Base-by-base conservation (phyloP, 371 early-diverging fungal species). In the Pancytospora philotis region DNA sequence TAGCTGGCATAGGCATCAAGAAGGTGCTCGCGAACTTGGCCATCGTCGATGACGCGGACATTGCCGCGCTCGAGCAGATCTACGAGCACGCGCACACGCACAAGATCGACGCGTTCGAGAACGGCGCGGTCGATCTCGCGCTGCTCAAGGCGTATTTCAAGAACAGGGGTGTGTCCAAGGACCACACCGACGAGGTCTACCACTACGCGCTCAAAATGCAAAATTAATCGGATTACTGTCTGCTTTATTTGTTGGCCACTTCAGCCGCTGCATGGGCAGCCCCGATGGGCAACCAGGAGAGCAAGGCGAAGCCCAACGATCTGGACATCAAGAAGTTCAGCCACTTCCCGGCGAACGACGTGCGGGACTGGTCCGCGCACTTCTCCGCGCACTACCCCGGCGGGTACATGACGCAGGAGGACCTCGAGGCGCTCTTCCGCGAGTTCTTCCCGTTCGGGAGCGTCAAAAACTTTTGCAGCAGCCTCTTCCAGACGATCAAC, bases 1-100 rank as follows among this genome's bases (percentile, higher is more conserved):
- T 95, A 35, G 82, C 84, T 35, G 91, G 92, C 1, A 79, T 95
- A 27, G 97, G 99, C n/a, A 85, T 88, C 16, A 89, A 90, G n/a
- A 85, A 86, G 35, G 59, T 22, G 6, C 30, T 39, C 25, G 22
- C 19, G 6, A 59, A 32, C 8, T 8, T 59, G 8, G n/a, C 6
- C 16, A 30, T 16, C 34, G 53, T 53, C 8, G 6, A 19, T 39
- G 27, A 59, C 6, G 38, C 6, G 35, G 22, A n/a, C 10, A 8
- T 59, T 8, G 6, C 8, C 19, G 31, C 10, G 6, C 6, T 39
- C 6, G 30, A 36, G 48, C 19, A 10, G 30, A 59, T 39, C 6
- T 59, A 59, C 8, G 48, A 35, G 22, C 19, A 59, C 10, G 6
- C 31, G 48, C 35, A 59, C 30, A 25, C 13, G 48, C 8, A 22